Evolutionary conservation across 2,329 filamentous ascomycete genomes (phyloP).

Genomic region (Alternaria sp.): DNA sequence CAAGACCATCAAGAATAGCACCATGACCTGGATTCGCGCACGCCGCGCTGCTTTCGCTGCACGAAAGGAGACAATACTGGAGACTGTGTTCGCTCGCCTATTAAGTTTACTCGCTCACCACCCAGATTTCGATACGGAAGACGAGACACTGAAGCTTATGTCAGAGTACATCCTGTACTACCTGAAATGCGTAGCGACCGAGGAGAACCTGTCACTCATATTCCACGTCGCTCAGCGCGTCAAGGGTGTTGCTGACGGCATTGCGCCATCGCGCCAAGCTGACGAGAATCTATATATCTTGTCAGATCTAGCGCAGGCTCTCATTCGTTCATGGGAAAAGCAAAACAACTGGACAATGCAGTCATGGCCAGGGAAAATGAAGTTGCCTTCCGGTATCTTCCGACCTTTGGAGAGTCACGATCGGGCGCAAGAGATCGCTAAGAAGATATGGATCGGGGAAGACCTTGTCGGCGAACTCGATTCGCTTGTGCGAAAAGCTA

Average conservation of each 20-base stretch:
- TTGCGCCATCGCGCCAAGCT: constrained; percentile 62
- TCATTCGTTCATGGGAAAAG: constrained; percentile 87
- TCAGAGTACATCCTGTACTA: constrained; percentile 91
- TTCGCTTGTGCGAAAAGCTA: constrained; percentile 71
- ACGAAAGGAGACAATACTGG: constrained; percentile 69
- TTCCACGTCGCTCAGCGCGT: constrained; percentile 92
- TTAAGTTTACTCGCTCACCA: constrained; percentile 92
- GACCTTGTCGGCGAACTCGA: constrained; percentile 78
- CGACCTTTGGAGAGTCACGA: constrained; percentile 76
- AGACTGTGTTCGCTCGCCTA: constrained; percentile 81
- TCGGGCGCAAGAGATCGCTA: constrained; percentile 82
- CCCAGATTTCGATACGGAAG: constrained; percentile 75
- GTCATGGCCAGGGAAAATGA: constrained; percentile 80
- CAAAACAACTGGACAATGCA: constrained; percentile 85
- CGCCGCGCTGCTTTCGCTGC: constrained; percentile 72
- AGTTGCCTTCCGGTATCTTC: constrained; percentile 82
- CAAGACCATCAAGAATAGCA: constrained; percentile 73
- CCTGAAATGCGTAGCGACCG: constrained; percentile 79
- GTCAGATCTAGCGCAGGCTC: constrained; percentile 83
- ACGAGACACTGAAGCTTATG: constrained; percentile 79
- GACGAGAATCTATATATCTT: constrained; percentile 84
- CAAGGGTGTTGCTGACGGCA: constrained; percentile 85
- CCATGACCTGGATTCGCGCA: constrained; percentile 88
- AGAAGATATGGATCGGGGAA: constrained; percentile 83
- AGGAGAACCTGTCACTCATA: constrained; percentile 86